These are phyloP conservation scores for Friedmanniomyces endolithicus DNA, from an alignment of 495 filamentous ascomycete genomes.

Conservation along the genomic window DNA sequence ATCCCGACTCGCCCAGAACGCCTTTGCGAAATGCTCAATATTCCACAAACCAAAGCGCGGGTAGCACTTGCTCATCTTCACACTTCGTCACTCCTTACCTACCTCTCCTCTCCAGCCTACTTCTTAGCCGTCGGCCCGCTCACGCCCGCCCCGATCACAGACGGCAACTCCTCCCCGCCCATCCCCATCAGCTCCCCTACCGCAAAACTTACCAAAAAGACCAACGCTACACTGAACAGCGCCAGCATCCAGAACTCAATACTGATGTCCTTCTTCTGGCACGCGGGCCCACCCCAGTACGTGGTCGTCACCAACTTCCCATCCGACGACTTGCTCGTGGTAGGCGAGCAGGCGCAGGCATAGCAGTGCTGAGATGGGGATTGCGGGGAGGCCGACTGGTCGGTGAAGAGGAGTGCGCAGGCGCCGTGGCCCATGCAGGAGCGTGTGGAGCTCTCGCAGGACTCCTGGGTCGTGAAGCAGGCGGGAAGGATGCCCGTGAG, in stretches of 20 bases:
- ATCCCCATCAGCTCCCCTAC: slow-evolving; percentile 68
- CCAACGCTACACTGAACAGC: slow-evolving; percentile 51
- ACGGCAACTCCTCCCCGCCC: slow-evolving; percentile 66
- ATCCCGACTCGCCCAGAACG: neutral
- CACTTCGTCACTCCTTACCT: neutral
- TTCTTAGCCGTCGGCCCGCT: slow-evolving; percentile 38
- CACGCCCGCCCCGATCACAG: slow-evolving; percentile 79
- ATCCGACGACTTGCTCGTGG: slow-evolving; percentile 34
- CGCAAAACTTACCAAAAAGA: slow-evolving; percentile 48
- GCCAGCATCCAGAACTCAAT: slow-evolving; percentile 74
- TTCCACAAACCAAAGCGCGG: neutral
- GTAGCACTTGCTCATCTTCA: too few species aligned
- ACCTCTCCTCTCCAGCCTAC: neutral
- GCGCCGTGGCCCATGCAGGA: slow-evolving; percentile 65
- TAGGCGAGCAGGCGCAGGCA: slow-evolving; percentile 52
- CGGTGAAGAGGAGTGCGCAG: slow-evolving; percentile 49
- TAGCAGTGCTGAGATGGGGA: slow-evolving; percentile 45
- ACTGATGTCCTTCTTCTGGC: slow-evolving; percentile 85
- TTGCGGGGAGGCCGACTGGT: slow-evolving; percentile 7
- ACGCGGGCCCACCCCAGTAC: slow-evolving; percentile 71
- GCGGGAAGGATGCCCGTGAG: slow-evolving; percentile 34
- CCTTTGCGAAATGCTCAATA: neutral
- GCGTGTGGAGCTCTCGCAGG: slow-evolving; percentile 50
- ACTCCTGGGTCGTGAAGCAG: slow-evolving; percentile 52
- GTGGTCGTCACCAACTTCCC: slow-evolving; percentile 36